Conservation (phyloP, 2,329 filamentous ascomycete species). For the Gaeumannomyces tritici region DNA sequence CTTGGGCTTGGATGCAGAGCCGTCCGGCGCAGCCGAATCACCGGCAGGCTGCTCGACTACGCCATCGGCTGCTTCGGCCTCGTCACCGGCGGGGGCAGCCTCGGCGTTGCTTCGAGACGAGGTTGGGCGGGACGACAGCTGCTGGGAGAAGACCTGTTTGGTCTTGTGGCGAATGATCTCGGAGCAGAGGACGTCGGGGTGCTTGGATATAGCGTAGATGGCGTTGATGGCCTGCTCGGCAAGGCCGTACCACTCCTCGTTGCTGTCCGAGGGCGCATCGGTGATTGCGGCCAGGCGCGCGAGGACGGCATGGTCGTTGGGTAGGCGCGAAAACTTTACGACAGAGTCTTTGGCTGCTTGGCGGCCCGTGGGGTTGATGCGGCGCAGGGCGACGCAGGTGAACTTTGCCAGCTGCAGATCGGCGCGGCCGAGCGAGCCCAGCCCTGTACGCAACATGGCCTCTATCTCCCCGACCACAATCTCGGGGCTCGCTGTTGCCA, state of each 20-base stretch:
- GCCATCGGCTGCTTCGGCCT: conserved; percentile 2
- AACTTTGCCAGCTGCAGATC: conserved; percentile 89
- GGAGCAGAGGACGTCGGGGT: conserved; percentile 87
- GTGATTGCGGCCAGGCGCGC: conserved; percentile 72
- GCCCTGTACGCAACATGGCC: conserved; percentile 80
- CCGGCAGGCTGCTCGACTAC: not conserved
- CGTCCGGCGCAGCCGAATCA: not conserved
- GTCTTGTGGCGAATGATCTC: conserved; percentile 85
- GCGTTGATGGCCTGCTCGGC: conserved; percentile 94
- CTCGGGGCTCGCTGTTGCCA: conserved; percentile 83
- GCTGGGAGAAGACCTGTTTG: conserved; percentile 59
- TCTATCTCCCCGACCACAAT: conserved; percentile 95
- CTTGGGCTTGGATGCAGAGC: conserved; percentile 28
- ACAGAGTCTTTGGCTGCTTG: conserved; percentile 60
- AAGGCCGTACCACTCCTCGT: conserved; percentile 71
- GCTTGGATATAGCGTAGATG: conserved; percentile 88
- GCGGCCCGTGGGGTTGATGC: conserved; percentile 80
- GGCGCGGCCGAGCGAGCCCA: conserved; percentile 68
- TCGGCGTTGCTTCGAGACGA: conserved; percentile 3
- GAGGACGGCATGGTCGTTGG: conserved; percentile 87
- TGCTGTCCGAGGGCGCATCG: conserved; percentile 78
- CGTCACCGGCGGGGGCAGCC: conserved; percentile 11
- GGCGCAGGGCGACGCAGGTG: conserved; percentile 83
- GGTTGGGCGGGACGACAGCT: conserved; percentile 10
- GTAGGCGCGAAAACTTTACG: conserved; percentile 63